Evolutionary conservation across 345 rosid genomes (phyloP).

Genomic region (Bretschneidera sinensis): DNA sequence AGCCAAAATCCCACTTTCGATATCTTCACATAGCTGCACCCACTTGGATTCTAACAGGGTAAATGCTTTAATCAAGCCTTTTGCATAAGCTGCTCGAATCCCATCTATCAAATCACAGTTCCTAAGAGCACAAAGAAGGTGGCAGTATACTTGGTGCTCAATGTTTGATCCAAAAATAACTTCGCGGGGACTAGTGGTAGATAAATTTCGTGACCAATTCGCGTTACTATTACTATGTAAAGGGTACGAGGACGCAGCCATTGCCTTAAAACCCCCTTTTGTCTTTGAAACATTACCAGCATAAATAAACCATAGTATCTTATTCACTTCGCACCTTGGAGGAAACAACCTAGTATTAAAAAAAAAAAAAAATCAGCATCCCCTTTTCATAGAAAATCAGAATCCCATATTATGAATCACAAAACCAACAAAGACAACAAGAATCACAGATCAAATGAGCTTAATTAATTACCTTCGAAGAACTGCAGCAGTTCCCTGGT

Average conservation of each 20-base stretch:
- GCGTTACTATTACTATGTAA: conserved; percentile 18
- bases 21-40: conserved; percentile 40
- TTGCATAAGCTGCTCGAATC: conserved; percentile 37
- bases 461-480: too few relatives aligned
- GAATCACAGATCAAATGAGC: too few relatives aligned
- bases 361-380: neutral
- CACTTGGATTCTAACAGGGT: conserved; percentile 36
- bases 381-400: too few relatives aligned
- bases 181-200: conserved; percentile 30
- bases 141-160: conserved; percentile 45
- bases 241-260: conserved; percentile 46
- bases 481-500: too few relatives aligned
- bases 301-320: conserved; percentile 31
- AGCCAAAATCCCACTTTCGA: conserved; percentile 32
- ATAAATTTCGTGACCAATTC: conserved; percentile 20
- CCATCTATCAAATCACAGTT: conserved; percentile 32
- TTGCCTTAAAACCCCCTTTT: conserved; percentile 38
- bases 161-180: conserved; percentile 37
- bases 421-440: too few relatives aligned
- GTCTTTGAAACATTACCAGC: conserved; percentile 30
- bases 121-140: conserved; percentile 47
- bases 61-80: conserved; percentile 31
- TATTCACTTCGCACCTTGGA: conserved; percentile 28
- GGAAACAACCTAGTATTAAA: conserved; percentile 33
- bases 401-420: too few relatives aligned